phyloP scores from a whole-genome alignment of 23 red algal species.

The Agarophyton chilense region DNA sequence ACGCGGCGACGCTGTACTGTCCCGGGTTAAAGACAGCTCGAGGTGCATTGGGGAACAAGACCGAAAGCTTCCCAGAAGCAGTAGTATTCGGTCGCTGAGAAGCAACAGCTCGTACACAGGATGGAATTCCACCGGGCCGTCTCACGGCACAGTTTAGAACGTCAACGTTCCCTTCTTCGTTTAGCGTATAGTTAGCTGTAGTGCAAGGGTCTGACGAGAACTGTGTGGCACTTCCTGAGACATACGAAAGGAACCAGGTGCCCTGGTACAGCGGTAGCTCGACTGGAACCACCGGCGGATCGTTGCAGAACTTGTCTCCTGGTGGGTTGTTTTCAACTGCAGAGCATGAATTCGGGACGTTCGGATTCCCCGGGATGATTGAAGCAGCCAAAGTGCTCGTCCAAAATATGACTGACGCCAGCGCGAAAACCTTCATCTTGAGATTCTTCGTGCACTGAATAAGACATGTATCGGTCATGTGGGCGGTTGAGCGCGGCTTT shows the following conservation, averaged over 20 bases:
- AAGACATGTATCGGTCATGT: no score
- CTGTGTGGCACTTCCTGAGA: conserved; percentile 11
- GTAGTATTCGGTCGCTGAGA: conserved; percentile 16
- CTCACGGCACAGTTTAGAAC: conserved; percentile 46
- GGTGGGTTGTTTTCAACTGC: conserved; percentile 17
- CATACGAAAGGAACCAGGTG: conserved; percentile 49
- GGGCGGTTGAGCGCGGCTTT: no score
- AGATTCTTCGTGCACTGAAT: background rate
- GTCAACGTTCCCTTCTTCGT: background rate
- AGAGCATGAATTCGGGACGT: background rate
- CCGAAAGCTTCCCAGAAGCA: conserved; percentile 36
- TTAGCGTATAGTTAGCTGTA: conserved; percentile 55
- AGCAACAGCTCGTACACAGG: conserved; percentile 39
- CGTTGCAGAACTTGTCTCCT: conserved; percentile 18
- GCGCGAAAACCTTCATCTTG: background rate
- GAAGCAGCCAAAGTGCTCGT: background rate
- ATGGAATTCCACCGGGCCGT: background rate
- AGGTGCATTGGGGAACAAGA: conserved; percentile 31
- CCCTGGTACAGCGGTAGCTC: conserved; percentile 45
- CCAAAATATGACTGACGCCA: background rate
- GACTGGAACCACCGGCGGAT: conserved; percentile 40
- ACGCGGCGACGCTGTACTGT: conserved; percentile 39
- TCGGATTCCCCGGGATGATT: background rate
- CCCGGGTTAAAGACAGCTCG: conserved; percentile 21
- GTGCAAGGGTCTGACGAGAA: conserved; percentile 31